Conservation (phyloP, 306 rosid species). For the Cicer pinnatifidum region DNA sequence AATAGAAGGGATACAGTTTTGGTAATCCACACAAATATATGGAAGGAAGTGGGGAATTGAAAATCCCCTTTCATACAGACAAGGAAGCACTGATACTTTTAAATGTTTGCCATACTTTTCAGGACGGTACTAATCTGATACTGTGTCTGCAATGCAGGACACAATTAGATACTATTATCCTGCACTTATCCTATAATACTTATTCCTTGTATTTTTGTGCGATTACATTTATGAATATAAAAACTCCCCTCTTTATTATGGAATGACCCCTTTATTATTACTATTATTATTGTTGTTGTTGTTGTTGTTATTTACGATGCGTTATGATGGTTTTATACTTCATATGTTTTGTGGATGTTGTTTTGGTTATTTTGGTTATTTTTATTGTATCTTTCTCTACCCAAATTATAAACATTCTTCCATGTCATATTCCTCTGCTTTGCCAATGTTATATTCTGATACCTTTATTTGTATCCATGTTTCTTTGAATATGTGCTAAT, state of each 20-base stretch:
- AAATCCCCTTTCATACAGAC: conserved; percentile 22
- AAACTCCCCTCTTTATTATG: not conserved
- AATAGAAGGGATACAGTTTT: not conserved
- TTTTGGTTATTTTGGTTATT: not conserved
- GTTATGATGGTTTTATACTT: not conserved
- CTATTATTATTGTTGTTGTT: too few relatives aligned
- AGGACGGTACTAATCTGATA: conserved; percentile 10
- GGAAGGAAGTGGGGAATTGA: conserved; percentile 19
- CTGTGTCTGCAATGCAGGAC: not conserved
- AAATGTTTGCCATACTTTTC: conserved; percentile 12
- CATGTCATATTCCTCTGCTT: not conserved
- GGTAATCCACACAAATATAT: conserved; percentile 21
- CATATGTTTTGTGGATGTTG: not conserved
- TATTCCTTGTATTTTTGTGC: not conserved
- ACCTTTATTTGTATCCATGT: not conserved
- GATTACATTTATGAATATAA: not conserved
- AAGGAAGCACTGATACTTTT: conserved; percentile 21
- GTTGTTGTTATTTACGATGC: not conserved
- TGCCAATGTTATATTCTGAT: conserved; percentile 30
- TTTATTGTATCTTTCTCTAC: conserved; percentile 15
- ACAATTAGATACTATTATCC: conserved; percentile 21
- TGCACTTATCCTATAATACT: not conserved
- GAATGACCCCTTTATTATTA: conserved; percentile 9
- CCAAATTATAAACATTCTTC: conserved; percentile 6
- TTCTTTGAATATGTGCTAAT: not conserved